Conservation (phyloP, 805 yeast genomes). For the Tetrapisispora pingtungensis region DNA sequence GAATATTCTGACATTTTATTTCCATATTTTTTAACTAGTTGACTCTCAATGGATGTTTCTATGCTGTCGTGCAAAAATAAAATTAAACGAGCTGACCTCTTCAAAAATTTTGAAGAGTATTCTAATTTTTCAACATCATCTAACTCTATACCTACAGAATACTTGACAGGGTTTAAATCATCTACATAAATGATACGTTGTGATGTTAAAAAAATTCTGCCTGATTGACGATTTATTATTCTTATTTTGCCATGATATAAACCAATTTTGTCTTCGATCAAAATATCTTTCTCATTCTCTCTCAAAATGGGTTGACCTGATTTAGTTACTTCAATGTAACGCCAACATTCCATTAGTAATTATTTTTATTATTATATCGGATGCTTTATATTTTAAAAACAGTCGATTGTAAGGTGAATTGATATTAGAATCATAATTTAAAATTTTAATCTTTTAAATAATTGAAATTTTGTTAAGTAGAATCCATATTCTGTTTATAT, state of each 20-base stretch:
- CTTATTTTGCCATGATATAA: conserved; percentile 69
- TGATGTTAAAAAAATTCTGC: conserved; percentile 70
- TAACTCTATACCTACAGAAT: conserved; percentile 41
- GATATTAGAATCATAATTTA: too few relatives aligned
- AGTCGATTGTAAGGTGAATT: too few relatives aligned
- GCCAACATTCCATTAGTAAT: conserved; percentile 25
- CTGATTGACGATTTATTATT: conserved; percentile 54
- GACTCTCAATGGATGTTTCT: too few relatives aligned
- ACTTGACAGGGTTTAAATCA: conserved; percentile 30
- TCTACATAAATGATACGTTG: conserved; percentile 67
- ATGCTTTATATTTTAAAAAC: too few relatives aligned
- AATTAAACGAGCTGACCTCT: conserved; percentile 71
- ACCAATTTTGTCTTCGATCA: conserved; percentile 52
- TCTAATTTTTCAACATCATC: conserved; percentile 34
- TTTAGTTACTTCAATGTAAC: conserved; percentile 29
- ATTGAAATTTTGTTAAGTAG: too few relatives aligned
- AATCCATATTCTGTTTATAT: too few relatives aligned
- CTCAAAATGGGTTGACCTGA: conserved; percentile 33
- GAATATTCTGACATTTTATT: too few relatives aligned
- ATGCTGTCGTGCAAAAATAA: conserved; percentile 26
- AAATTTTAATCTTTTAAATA: too few relatives aligned
- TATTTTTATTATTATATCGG: too few relatives aligned
- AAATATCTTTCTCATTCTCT: conserved; percentile 41
- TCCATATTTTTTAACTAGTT: not conserved
- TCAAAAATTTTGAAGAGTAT: conserved; percentile 47